Evolutionary conservation across 2,329 filamentous ascomycete species (phyloP), one percentile per base, ranked within the genome.

Genomic region (Neopestalotiopsis sp.): DNA sequence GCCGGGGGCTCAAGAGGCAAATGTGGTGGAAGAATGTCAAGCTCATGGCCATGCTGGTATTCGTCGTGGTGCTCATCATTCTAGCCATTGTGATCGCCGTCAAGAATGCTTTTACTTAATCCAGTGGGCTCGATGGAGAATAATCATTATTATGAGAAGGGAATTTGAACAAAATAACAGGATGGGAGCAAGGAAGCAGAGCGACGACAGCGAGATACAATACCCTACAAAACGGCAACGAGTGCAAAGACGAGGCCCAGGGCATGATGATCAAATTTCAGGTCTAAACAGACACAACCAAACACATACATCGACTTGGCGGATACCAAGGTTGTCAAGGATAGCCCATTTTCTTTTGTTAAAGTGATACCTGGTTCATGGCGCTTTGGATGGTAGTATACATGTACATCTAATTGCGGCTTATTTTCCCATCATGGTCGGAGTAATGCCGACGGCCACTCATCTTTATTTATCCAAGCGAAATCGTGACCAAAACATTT

Each of bases 21-120:
- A 98, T 99, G 96, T 99, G 96, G 96, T 98, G 95, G 95, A 98
- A 98, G 90, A 98, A 99, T 80, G 88, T 97, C 61, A 97, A 97
- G 84, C 83, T 99, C 74, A 97, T 98, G 94, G 91, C 89, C 6
- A 81, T 99, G 74, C 78, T 95, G 71, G 85, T 81, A 4, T 77
- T 98, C 59, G 94, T 95, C 1, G 81, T 96, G 32, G 78, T 85
- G 59, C 77, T 90, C 71, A 88, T 90, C 73, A 74, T 90, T 61
- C 74, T 88, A 72, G 83, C 85, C n/a, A 86, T 89, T 69, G 81
- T 89, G 34, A 82, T 89, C 69, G 82, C 86, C 2, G 77, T 86
- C 67, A 88, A 87, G 81, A 86, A 84, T 28, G 56, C 66, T 20
- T 34, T 45, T 9, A 24, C 6, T 12, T 61, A 42, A 57, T 59